Conservation (phyloP, 768 basidiomycete species). For the Cyathus striatus region DNA sequence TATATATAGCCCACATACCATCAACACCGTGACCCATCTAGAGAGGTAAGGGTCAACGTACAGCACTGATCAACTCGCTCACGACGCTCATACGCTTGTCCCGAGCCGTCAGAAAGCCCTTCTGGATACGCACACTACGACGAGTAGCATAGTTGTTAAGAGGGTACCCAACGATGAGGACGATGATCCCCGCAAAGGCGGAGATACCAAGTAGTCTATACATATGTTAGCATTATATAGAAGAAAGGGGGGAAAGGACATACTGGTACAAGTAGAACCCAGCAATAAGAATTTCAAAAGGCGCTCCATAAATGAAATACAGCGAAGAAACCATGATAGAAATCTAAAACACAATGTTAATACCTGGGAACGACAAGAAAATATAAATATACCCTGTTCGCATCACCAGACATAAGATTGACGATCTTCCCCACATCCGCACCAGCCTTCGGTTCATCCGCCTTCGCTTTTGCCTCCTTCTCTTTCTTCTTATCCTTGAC, state of each 20-base stretch:
- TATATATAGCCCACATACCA: constrained; percentile 11
- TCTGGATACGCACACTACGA: constrained; percentile 55
- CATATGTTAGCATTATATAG: not conserved
- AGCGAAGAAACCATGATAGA: not conserved
- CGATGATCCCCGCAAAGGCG: constrained; percentile 74
- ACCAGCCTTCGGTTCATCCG: constrained; percentile 61
- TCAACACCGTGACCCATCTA: not conserved
- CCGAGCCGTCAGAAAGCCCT: constrained; percentile 52
- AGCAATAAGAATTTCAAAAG: constrained; percentile 75
- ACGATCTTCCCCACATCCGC: constrained; percentile 90
- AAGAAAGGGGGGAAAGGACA: constrained; percentile 8
- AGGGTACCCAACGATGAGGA: constrained; percentile 63
- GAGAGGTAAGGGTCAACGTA: constrained; percentile 17
- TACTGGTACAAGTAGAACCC: constrained; percentile 74
- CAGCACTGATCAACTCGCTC: constrained; percentile 72
- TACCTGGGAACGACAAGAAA: not conserved
- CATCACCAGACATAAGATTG: constrained; percentile 82
- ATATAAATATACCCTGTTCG: constrained; percentile 38
- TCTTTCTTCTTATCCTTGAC: constrained; percentile 20
- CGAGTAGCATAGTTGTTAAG: constrained; percentile 63
- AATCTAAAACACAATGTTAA: constrained; percentile 4
- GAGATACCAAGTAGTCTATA: constrained; percentile 52
- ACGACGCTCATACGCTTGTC: constrained; percentile 77
- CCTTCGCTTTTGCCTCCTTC: constrained; percentile 32
- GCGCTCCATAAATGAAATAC: constrained; percentile 36